Conservation (phyloP, 352 stramenopile genomes). For the Pythium dissimile region DNA sequence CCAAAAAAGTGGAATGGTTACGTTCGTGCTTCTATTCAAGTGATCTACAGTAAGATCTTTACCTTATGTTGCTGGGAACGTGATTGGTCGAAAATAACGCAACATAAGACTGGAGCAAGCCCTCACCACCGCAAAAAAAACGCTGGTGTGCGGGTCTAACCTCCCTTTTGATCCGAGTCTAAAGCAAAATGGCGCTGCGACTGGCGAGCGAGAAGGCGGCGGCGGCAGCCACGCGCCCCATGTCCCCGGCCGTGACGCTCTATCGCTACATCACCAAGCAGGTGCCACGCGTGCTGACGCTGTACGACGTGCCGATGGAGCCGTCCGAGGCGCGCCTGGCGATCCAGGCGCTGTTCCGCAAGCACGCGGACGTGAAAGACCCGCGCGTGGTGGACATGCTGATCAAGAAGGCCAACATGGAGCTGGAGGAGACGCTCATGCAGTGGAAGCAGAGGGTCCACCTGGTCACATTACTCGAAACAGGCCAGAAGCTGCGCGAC, state of each 20-base stretch:
- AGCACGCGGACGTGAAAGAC: constrained; percentile 94
- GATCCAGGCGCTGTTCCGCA: constrained; percentile 93
- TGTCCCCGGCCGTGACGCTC: constrained; percentile 75
- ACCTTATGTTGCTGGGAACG: neutral
- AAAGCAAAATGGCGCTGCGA: constrained; percentile 86
- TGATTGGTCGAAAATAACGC: too few relatives aligned
- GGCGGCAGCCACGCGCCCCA: constrained; percentile 33
- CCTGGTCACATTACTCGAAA: constrained; percentile 84
- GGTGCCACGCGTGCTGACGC: constrained; percentile 94
- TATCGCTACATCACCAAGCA: constrained; percentile 90
- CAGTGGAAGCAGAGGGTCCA: constrained; percentile 98
- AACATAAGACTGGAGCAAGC: too few relatives aligned
- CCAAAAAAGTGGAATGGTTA: too few relatives aligned
- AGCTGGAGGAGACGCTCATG: constrained; percentile 96
- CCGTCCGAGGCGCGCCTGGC: constrained; percentile 80
- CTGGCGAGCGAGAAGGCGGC: constrained; percentile 67
- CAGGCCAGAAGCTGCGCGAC: constrained; percentile 50
- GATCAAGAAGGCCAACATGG: constrained; percentile 97
- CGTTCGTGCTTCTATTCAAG: too few relatives aligned
- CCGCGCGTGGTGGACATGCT: constrained; percentile 93
- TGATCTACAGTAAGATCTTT: too few relatives aligned
- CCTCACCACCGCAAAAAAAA: constrained; percentile 16
- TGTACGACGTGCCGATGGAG: constrained; percentile 98
- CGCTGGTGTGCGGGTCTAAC: too few relatives aligned
- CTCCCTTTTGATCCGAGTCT: neutral